A percentile compares a stretch with the other conserved stretches of the same genome.
These are phyloP conservation scores for Nidula microcarpa DNA, from an alignment of 768 basidiomycete genomes.

Conservation along the genomic window DNA sequence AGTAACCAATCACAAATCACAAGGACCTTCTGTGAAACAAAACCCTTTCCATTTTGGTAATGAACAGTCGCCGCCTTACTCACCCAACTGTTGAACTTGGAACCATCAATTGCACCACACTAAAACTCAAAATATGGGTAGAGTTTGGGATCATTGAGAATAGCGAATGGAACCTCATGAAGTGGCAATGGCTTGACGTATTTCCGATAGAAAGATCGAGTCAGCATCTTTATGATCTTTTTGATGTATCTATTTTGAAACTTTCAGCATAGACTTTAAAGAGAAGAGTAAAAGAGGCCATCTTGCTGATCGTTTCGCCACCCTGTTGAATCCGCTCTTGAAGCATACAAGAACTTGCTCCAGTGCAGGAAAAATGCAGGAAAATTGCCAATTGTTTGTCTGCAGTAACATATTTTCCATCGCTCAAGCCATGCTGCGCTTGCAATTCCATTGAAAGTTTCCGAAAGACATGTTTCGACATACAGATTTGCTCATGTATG, in stretches of 20 bases:
- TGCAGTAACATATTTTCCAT: slow-evolving; percentile 13
- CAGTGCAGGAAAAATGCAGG: slow-evolving; percentile 14
- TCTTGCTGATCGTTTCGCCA: slow-evolving; percentile 25
- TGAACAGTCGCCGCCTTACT: slow-evolving; percentile 7
- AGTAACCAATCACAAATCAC: slow-evolving; percentile 16
- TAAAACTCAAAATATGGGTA: slow-evolving; percentile 5
- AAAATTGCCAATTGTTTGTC: slow-evolving; percentile 28
- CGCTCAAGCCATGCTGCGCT: slow-evolving; percentile 5
- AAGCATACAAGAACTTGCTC: slow-evolving; percentile 13
- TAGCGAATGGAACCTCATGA: background rate
- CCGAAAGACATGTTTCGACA: slow-evolving; percentile 15
- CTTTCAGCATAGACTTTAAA: too few species aligned
- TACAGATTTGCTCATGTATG: slow-evolving; percentile 12
- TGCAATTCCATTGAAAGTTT: slow-evolving; percentile 17
- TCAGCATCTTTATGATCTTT: background rate
- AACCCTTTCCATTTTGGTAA: slow-evolving; percentile 16
- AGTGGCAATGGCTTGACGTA: background rate
- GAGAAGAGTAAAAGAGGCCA: slow-evolving; percentile 4
- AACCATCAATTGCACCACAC: slow-evolving; percentile 20
- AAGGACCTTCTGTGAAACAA: slow-evolving; percentile 13
- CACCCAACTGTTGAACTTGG: slow-evolving; percentile 12
- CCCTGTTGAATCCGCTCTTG: slow-evolving; percentile 25
- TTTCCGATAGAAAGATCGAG: background rate
- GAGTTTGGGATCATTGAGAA: background rate
- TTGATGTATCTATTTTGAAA: background rate